Base-by-base conservation (phyloP, 2,329 filamentous ascomycete species). In the Chrysoporthe deuterocubensis region DNA sequence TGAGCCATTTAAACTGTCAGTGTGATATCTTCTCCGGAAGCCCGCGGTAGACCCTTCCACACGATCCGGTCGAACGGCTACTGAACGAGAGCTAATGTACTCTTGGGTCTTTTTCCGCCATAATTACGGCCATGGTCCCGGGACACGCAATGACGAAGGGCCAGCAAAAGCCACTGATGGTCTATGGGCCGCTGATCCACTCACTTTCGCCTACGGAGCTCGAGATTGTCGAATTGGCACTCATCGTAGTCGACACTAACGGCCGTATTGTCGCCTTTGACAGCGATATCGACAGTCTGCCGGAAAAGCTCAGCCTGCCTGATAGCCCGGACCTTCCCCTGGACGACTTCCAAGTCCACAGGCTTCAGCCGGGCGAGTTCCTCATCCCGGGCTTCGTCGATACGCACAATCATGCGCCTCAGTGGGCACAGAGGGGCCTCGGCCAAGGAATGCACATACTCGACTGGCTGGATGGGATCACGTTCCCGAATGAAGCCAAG, bases 401-500 rank as follows among this genome's bases (percentile, higher is more conserved):
- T 78, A 90, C 88, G 1, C 89, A 91, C 76, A 90, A 89, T 69
- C 89, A 92, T 73, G 89, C 89, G 0, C 89, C 89, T 50, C 83
- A 87, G 71, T 85, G 81, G 80, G 76, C 81, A 16, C 81, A 82
- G 75, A 78, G 82, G 34, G 82, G 84, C 40, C 77, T 85, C 4
- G 82, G 82, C 5, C 82, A 85, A 72, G 79, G 84, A 56, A 78
- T 84, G 75, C 81, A 86, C 69, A 84, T 87, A 69, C 78, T 89
- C 8, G 85, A 90, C 73, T 92, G 89, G 89, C 81, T 91, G 1
- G 81, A 86, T 44, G 76, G 84, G n/a, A 80, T 89, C 37, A 91
- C 89, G 0, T 92, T 90, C 71, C 87, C 86, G 1, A 83, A 87
- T 70, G 89, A 92, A 75, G 84, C 88, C 4, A 85, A 83, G 11